Evolutionary conservation across 331 rosid genomes (phyloP).

Genomic region (Quercus lobata): DNA sequence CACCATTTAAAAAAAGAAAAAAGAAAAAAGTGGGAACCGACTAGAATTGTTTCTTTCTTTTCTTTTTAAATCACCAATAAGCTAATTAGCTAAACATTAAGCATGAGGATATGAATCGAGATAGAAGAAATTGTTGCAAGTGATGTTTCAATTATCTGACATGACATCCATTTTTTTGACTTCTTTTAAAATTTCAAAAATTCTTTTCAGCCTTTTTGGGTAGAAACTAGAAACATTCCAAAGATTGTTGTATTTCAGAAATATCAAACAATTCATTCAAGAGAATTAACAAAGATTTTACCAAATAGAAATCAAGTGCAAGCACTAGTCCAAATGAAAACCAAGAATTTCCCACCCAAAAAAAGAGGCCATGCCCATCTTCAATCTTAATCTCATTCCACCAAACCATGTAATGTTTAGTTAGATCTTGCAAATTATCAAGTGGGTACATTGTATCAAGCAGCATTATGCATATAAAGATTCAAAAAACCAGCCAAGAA

Average conservation of each 20-base stretch:
- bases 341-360: too few relatives aligned
- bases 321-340: too few relatives aligned
- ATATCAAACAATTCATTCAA: too few relatives aligned
- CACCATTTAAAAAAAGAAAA: not conserved
- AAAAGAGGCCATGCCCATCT: not conserved
- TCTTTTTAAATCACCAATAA: too few relatives aligned
- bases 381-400: not conserved
- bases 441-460: not conserved
- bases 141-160: not conserved
- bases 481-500: not conserved
- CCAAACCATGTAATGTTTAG: too few relatives aligned
- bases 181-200: not conserved
- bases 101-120: not conserved
- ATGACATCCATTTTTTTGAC: not conserved
- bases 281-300: too few relatives aligned
- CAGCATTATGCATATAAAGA: not conserved
- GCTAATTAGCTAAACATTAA: not conserved
- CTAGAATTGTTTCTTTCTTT: too few relatives aligned
- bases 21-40: not conserved
- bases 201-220: too few relatives aligned
- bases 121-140: not conserved
- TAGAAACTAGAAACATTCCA: too few relatives aligned
- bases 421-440: slow-evolving; percentile 1
- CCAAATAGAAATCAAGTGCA: too few relatives aligned
- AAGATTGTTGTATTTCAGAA: too few relatives aligned